These are phyloP conservation scores for Solanum rostratum DNA, from an alignment of 257 asterid species.

Conservation along the genomic window DNA sequence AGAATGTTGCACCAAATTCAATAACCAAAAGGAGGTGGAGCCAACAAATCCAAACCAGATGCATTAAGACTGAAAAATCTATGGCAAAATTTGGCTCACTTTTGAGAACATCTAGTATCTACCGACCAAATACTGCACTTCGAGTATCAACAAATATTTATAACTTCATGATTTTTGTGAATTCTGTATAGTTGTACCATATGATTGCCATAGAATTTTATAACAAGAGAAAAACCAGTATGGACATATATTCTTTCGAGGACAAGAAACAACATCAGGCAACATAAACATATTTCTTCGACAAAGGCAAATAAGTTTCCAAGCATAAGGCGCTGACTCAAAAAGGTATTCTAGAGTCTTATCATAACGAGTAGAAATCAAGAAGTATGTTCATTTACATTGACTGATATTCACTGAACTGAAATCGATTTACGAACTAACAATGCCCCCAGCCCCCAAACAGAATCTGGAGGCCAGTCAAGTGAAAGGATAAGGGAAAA, in stretches of 20 bases:
- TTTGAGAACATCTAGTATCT: not conserved
- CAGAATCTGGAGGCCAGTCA: constrained; percentile 12
- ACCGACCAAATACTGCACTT: not conserved
- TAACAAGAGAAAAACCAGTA: not conserved
- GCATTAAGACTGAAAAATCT: not conserved
- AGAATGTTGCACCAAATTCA: too few species aligned
- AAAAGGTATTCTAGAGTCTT: not conserved
- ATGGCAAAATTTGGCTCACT: not conserved
- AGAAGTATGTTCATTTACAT: not conserved
- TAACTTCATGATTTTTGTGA: not conserved
- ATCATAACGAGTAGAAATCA: not conserved
- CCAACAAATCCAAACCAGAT: too few species aligned
- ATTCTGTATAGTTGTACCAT: not conserved
- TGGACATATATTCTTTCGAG: not conserved
- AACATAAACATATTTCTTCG: not conserved
- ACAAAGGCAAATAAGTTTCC: not conserved
- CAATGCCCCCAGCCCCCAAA: constrained; percentile 3
- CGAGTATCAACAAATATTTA: not conserved
- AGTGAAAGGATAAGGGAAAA: not conserved
- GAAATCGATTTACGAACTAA: not conserved
- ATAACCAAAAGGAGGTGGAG: too few species aligned
- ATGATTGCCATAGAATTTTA: not conserved
- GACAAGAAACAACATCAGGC: not conserved
- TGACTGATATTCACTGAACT: not conserved
- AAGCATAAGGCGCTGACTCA: not conserved